Conservation (phyloP, 352 stramenopile genomes). For the Saprolegnia diclina region DNA sequence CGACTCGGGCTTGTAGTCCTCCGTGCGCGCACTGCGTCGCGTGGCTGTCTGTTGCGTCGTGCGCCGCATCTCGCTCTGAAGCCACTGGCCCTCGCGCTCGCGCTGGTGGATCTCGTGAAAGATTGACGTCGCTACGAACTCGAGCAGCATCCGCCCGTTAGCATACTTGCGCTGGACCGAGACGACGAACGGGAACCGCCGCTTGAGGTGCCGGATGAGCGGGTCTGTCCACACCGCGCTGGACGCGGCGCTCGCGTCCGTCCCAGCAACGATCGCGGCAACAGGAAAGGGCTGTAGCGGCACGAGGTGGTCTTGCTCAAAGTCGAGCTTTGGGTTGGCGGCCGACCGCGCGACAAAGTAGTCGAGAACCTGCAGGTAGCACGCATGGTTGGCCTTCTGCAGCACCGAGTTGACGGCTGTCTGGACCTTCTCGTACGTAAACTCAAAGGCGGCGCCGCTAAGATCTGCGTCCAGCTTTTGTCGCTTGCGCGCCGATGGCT, state of each 20-base stretch:
- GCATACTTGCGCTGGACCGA: constrained; percentile 42
- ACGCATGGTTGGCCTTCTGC: constrained; percentile 55
- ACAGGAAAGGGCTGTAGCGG: constrained; percentile 49
- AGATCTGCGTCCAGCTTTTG: background rate
- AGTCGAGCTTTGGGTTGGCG: background rate
- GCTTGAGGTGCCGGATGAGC: constrained; percentile 56
- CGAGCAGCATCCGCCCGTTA: constrained; percentile 51
- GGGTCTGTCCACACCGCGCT: constrained; percentile 72
- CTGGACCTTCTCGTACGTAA: constrained; percentile 48
- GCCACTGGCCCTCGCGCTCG: constrained; percentile 48
- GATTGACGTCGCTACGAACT: constrained; percentile 59
- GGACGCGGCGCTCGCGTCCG: constrained; percentile 48
- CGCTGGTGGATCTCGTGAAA: constrained; percentile 36
- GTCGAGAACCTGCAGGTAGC: constrained; percentile 52
- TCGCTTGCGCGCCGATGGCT: background rate
- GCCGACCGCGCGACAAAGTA: constrained; percentile 40
- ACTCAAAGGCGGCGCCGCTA: constrained; percentile 55
- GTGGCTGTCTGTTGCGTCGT: constrained; percentile 2
- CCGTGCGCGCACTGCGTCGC: background rate
- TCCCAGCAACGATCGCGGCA: constrained; percentile 57
- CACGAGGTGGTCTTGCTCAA: constrained; percentile 32
- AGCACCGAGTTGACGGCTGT: constrained; percentile 53
- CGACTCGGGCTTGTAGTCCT: background rate
- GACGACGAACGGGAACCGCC: constrained; percentile 56
- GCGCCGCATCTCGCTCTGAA: constrained; percentile 44